Base-by-base conservation (phyloP, 805 yeast genomes). In the Yamadazyma sp. region DNA sequence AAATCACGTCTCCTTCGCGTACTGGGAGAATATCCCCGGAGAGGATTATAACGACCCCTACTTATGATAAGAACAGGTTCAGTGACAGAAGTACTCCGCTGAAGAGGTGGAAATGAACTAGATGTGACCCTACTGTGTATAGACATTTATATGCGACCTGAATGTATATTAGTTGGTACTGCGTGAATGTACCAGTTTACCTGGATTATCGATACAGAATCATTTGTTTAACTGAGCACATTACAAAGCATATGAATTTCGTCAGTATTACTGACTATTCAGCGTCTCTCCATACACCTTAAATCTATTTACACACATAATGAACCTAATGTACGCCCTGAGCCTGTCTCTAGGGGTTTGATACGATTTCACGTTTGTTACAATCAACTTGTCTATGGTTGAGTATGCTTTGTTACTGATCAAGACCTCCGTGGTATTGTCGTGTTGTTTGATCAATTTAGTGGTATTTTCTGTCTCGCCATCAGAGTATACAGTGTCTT, bases 381-480 rank as follows among this genome's bases (percentile, higher is more conserved):
- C 22, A 6, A 37, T 31, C 19, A 37, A 24, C 20, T 26, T 31
- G 8, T 37, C 40, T 11, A 37, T 12, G 14, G 28, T 28, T 10
- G 28, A 6, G 23, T 38, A 38, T 3, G 19, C 11, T 18, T 38
- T 38, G 25, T 32, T 26, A 11, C 26, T 28, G 23, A 38, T 22
- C 12, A 38, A 22, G 14, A 22, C n/a, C 12, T 33, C 24, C 16
- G 41, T 38, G 17, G 41, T 38, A 20, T 38, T 19, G 18, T 38
- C 41, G 13, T 28, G 19, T 13, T 15, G 18, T 7, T 19, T 16
- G 12, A 38, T 15, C 12, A 44, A 33, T 8, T 38, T 37, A 4
- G 48, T 44, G 2, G 48, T 44, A 26, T 35, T 25, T 6, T 44
- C 47, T 11, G 25, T 13, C 6, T 32, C 38, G 9, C 4, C n/a